Conservation (phyloP, 2,329 filamentous ascomycete genomes). For the Trichoderma oligosporum region DNA sequence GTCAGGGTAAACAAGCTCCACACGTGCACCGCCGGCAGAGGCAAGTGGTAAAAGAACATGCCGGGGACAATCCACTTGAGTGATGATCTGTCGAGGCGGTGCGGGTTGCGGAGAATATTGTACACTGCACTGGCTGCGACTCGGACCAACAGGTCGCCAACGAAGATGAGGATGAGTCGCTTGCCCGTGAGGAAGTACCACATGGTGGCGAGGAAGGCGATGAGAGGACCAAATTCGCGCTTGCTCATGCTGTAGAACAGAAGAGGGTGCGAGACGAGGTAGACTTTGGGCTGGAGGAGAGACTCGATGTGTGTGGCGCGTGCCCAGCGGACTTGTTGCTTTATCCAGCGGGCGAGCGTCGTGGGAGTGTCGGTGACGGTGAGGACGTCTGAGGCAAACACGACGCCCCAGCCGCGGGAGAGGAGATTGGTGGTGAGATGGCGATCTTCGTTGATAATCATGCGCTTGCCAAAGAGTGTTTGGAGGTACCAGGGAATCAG, state of each 20-base stretch:
- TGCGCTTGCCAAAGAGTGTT: conserved; percentile 26
- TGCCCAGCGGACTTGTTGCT: conserved; percentile 27
- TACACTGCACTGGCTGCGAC: conserved; percentile 20
- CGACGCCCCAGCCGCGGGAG: conserved; percentile 28
- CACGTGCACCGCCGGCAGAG: conserved; percentile 26
- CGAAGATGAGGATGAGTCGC: conserved; percentile 22
- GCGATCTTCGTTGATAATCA: conserved; percentile 29
- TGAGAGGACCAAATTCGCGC: conserved; percentile 25
- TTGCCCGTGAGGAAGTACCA: conserved; percentile 25
- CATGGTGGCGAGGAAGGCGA: conserved; percentile 23
- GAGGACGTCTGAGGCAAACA: conserved; percentile 29
- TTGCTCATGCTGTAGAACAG: conserved; percentile 27
- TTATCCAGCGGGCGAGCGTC: conserved; percentile 26
- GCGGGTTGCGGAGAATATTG: conserved; percentile 26
- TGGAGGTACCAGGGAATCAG: conserved; percentile 28
- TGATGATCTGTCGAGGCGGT: conserved; percentile 21
- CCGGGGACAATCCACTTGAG: conserved; percentile 25
- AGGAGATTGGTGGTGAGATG: conserved; percentile 29
- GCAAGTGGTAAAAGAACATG: conserved; percentile 27
- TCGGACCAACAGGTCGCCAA: conserved; percentile 22
- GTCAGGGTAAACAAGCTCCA: conserved; percentile 28
- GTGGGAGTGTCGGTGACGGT: conserved; percentile 26
- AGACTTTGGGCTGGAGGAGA: conserved; percentile 26
- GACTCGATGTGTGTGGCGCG: conserved; percentile 28
- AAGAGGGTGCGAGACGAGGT: conserved; percentile 26